Evolutionary conservation across 768 basidiomycete species (phyloP).

Genomic region (Leccinum imitatum): DNA sequence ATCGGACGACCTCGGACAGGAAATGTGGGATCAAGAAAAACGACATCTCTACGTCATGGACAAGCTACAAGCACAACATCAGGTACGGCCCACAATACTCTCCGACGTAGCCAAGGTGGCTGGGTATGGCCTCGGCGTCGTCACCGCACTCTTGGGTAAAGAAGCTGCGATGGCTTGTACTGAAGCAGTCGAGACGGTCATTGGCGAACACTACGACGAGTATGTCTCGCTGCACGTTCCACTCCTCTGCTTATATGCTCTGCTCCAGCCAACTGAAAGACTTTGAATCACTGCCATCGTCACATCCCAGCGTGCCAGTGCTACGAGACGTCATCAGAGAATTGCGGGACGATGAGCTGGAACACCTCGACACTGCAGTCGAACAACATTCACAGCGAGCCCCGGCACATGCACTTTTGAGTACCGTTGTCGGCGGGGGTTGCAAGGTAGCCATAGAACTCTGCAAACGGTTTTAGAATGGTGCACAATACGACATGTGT

Average conservation of each 20-base stretch:
- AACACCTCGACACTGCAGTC: conserved; percentile 90
- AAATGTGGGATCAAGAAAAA: conserved; percentile 98
- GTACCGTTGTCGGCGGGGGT: conserved; percentile 78
- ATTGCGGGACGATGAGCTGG: conserved; percentile 92
- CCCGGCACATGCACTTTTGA: conserved; percentile 88
- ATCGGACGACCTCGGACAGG: conserved; percentile 45
- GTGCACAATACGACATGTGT: background rate
- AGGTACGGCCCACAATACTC: conserved; percentile 78
- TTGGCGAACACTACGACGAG: conserved; percentile 99
- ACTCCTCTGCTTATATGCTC: conserved; percentile 6
- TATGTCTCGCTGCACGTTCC: conserved; percentile 41
- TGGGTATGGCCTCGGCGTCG: conserved; percentile 83
- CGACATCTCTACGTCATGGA: conserved; percentile 88
- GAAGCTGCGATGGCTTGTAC: conserved; percentile 99
- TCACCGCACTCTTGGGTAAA: conserved; percentile 83
- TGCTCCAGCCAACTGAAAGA: conserved; percentile 73
- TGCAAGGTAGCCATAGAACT: conserved; percentile 90
- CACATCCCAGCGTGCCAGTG: conserved; percentile 78
- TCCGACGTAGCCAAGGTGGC: conserved; percentile 83
- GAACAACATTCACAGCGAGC: conserved; percentile 85
- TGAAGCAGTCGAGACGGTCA: conserved; percentile 96
- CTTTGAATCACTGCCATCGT: conserved; percentile 56
- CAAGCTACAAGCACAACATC: conserved; percentile 79
- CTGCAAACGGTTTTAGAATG: conserved; percentile 71
- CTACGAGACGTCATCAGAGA: conserved; percentile 73